A percentile compares a stretch with the other conserved stretches of the same genome.
phyloP scores from a whole-genome alignment of 345 rosid genomes.

The Corchorus olitorius region DNA sequence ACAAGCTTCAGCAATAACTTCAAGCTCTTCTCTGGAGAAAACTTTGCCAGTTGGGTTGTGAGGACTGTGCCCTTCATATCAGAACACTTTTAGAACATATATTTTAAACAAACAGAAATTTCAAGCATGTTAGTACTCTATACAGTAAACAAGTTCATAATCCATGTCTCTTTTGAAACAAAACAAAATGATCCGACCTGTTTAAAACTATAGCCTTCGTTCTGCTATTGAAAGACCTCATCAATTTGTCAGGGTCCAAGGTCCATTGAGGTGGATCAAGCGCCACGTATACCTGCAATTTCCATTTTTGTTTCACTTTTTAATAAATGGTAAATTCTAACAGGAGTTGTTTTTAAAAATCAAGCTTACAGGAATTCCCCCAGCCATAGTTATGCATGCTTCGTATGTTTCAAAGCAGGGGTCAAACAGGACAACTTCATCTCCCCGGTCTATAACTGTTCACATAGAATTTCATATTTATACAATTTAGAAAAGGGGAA shows the following conservation, averaged over 20 bases:
- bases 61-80: slow-evolving; percentile 48
- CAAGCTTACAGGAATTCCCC: slow-evolving; percentile 56
- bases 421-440: slow-evolving; percentile 61
- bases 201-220: slow-evolving; percentile 59
- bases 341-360: neutral
- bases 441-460: slow-evolving; percentile 54
- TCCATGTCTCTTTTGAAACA: neutral
- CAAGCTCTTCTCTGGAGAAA: slow-evolving; percentile 53
- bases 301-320: neutral
- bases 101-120: neutral
- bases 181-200: slow-evolving; percentile 38
- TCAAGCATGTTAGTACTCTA: neutral
- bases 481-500: neutral
- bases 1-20: slow-evolving; percentile 54
- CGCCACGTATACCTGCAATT: slow-evolving; percentile 50
- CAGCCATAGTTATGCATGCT: slow-evolving; percentile 51
- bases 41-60: slow-evolving; percentile 79
- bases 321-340: neutral
- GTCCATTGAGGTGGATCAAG: slow-evolving; percentile 64
- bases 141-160: neutral
- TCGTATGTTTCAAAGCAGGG: slow-evolving; percentile 61
- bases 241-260: slow-evolving; percentile 45
- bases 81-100: slow-evolving; percentile 15
- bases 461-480: neutral
- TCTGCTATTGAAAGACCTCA: slow-evolving; percentile 41